Conservation (phyloP, 805 yeast species). For the Sugiyamaella marilandica region DNA sequence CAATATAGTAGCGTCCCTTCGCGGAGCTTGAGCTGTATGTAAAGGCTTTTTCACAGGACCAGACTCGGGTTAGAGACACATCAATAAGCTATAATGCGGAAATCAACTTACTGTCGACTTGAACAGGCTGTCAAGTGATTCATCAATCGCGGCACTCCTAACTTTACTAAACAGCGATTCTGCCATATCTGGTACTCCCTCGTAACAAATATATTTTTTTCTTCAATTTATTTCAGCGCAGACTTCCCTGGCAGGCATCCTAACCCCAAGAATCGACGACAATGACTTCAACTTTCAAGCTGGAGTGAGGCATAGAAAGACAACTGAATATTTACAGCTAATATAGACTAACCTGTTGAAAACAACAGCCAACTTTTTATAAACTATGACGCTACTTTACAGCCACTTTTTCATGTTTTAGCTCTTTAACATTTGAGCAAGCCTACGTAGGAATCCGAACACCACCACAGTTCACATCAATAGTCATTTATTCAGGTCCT, state of each 20-base stretch:
- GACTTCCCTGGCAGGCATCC: not conserved
- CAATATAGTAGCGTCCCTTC: not conserved
- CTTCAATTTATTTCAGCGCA: not conserved
- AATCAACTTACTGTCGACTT: constrained; percentile 3
- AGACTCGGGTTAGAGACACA: constrained; percentile 1
- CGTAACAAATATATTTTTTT: not conserved
- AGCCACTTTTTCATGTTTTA: no score
- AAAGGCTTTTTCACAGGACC: constrained; percentile 7
- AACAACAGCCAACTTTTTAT: no score
- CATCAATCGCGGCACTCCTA: not conserved
- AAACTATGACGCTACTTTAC: no score
- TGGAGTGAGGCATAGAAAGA: not conserved
- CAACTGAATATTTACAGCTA: no score
- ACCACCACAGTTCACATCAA: not conserved
- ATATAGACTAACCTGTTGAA: no score
- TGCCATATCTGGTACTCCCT: not conserved
- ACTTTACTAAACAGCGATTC: not conserved
- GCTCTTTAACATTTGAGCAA: no score
- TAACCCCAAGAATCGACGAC: not conserved
- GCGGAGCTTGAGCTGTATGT: not conserved
- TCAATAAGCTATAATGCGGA: not conserved
- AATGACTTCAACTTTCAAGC: not conserved
- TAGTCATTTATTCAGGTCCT: not conserved
- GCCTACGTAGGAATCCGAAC: no score
- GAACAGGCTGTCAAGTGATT: constrained; percentile 5